These are phyloP conservation scores for Flaveria trinervia DNA, from an alignment of 129 eudicot species.

Conservation along the genomic window DNA sequence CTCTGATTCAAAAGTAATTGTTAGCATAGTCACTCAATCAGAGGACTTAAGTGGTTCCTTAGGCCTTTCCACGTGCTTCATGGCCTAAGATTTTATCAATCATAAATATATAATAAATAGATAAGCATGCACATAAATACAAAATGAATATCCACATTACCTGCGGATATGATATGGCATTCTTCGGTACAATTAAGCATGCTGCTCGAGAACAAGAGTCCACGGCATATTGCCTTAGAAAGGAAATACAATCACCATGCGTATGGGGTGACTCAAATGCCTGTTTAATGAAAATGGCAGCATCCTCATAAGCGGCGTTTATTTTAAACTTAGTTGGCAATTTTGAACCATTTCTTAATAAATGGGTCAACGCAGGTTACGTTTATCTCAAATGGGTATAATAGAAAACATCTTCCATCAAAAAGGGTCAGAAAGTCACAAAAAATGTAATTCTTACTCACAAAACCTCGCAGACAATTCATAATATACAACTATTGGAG, in stretches of 20 bases:
- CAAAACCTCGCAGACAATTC: neutral
- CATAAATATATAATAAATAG: neutral
- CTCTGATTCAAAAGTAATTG: too few species aligned
- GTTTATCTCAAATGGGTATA: neutral
- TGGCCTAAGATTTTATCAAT: neutral
- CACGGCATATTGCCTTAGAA: constrained; percentile 81
- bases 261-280: constrained; percentile 97
- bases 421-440: neutral
- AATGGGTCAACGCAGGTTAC: constrained; percentile 5
- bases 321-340: neutral
- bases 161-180: constrained; percentile 92
- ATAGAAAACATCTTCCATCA: neutral
- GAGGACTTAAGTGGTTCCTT: too few species aligned
- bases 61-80: too few species aligned
- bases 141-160: constrained; percentile 31
- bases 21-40: too few species aligned
- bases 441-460: neutral
- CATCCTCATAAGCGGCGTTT: constrained; percentile 3
- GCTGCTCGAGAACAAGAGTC: constrained; percentile 87
- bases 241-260: constrained; percentile 70
- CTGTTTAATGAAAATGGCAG: constrained; percentile 40
- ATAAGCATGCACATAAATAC: neutral
- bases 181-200: constrained; percentile 84
- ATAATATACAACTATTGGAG: neutral
- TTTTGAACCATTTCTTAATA: neutral